These are phyloP conservation scores for Globisporangium paddicum DNA, from an alignment of 352 stramenopile genomes.

Conservation along the genomic window DNA sequence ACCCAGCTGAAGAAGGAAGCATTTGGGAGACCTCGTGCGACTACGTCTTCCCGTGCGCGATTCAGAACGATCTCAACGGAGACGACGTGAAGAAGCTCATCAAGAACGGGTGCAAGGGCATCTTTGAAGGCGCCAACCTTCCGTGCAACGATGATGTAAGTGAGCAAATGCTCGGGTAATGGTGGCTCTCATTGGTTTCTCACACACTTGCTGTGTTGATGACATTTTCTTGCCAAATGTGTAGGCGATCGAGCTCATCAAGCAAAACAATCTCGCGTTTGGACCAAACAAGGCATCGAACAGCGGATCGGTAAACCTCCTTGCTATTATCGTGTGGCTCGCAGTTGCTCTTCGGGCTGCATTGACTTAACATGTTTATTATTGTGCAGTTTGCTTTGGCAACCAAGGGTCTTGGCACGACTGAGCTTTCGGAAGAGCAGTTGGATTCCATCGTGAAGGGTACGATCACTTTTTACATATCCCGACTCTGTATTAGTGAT, in stretches of 20 bases:
- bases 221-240: not conserved
- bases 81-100: constrained; percentile 66
- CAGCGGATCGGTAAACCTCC: constrained; percentile 45
- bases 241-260: constrained; percentile 71
- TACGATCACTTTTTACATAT: constrained; percentile 11
- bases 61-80: constrained; percentile 91
- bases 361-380: not conserved
- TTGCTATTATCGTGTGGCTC: not conserved
- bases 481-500: not conserved
- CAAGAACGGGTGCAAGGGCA: constrained; percentile 86
- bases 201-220: not conserved
- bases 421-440: constrained; percentile 49
- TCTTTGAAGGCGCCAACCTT: constrained; percentile 87
- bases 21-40: constrained; percentile 93
- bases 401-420: constrained; percentile 51
- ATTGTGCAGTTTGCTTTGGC: constrained; percentile 50
- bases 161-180: not conserved
- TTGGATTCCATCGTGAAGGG: constrained; percentile 73
- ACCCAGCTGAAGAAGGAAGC: constrained; percentile 63
- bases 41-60: constrained; percentile 95
- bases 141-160: constrained; percentile 66
- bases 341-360: not conserved
- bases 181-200: not conserved
- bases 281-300: constrained; percentile 86
- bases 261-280: constrained; percentile 79